Base-by-base conservation (phyloP, 2,329 filamentous ascomycete genomes). In the Daldinia sp. region DNA sequence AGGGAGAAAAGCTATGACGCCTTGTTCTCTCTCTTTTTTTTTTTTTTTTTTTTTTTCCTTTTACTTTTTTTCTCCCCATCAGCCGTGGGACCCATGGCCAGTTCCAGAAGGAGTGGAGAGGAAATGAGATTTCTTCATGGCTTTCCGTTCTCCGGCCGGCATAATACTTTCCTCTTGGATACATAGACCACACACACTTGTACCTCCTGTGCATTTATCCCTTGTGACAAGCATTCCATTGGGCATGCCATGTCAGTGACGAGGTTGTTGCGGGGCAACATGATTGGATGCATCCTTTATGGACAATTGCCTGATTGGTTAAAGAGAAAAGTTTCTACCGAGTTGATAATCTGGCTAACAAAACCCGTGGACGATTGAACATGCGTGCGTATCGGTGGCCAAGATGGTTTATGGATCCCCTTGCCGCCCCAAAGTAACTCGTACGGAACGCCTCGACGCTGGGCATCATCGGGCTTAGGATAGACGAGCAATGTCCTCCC, bases 231-330 rank as follows among this genome's bases (percentile, higher is more conserved):
- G 65, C 62, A 63, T 66, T 56, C 58, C 53, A 68, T 66, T 65
- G 65, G 65, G 58, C 61, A 60, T 53, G 39, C 47, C 50, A 59
- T 52, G 59, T 57, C 35, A 65, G 65, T 68, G 65, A 68, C 65
- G 56, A 62, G 47, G 61, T 67, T 39, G 53, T 57, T 63, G 65
- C 62, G 63, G 65, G 56, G 52, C 62, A 29, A 39, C 35, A 43
- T 65, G 54, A 68, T 68, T 66, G 59, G 65, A 48, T 59, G 59
- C 50, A 58, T 51, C 50, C 55, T 58, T 54, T 32, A 57, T 56
- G 34, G 59, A 65, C 52, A 63, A 66, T 68, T 68, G 65, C 62
- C 65, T 68, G 65, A 68, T 68, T 66, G 65, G 65, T 63, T 67
- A 62, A 65, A 65, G 58, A 65, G 62, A 56, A 62, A 61, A 62